These are phyloP conservation scores for Salix viminalis DNA, from an alignment of 345 rosid species.

Conservation along the genomic window DNA sequence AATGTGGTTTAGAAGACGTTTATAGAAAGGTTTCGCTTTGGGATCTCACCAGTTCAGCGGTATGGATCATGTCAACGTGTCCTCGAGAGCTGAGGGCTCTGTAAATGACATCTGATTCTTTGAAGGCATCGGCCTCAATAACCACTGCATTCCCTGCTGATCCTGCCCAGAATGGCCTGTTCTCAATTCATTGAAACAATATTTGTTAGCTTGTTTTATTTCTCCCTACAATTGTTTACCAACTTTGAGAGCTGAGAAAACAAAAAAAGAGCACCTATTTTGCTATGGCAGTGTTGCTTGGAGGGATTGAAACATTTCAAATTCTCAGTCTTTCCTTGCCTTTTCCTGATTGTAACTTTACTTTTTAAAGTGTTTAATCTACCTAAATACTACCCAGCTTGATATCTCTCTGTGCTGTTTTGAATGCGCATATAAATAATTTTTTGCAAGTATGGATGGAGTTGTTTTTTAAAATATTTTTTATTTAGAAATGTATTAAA, in stretches of 20 bases:
- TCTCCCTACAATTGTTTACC: background rate
- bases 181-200: conserved; percentile 1
- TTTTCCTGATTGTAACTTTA: background rate
- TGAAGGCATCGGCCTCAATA: conserved; percentile 95
- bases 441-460: no score
- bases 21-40: background rate
- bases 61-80: conserved; percentile 74
- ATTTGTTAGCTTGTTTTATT: background rate
- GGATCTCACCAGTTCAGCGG: conserved; percentile 66
- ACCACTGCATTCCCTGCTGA: conserved; percentile 69
- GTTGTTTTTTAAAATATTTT: no score
- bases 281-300: background rate
- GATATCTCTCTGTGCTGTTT: background rate
- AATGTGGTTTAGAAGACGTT: background rate
- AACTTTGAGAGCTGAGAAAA: background rate
- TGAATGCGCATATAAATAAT: background rate
- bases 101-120: conserved; percentile 84
- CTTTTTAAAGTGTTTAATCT: background rate
- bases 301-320: background rate
- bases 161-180: conserved; percentile 81
- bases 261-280: background rate
- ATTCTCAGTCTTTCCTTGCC: background rate
- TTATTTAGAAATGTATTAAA: no score
- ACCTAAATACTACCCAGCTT: background rate
- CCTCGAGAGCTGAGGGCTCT: conserved; percentile 71